Evolutionary conservation across 2,329 filamentous ascomycete species (phyloP).

Genomic region (Sclerotinia trifoliorum): DNA sequence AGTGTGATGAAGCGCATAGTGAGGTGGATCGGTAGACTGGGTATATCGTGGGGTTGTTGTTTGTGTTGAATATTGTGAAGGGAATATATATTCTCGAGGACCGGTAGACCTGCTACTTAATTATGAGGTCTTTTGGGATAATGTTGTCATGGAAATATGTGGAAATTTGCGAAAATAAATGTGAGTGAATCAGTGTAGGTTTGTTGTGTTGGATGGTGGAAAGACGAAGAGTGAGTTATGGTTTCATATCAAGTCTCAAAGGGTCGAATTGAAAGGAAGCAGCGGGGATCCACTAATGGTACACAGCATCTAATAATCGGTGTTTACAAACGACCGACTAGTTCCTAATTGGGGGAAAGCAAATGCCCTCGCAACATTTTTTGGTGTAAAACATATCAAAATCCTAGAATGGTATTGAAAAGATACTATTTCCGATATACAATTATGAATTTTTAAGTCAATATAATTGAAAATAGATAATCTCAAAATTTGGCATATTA

Average conservation of each 20-base stretch:
- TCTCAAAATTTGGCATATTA: no score
- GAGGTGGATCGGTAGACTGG: slow-evolving; percentile 10
- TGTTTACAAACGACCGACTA: no score
- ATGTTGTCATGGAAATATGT: neutral
- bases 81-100: neutral
- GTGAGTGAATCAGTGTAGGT: neutral
- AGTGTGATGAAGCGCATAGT: slow-evolving; percentile 34
- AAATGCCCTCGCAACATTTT: no score
- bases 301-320: slow-evolving; percentile 3
- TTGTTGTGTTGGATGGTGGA: slow-evolving; percentile 7
- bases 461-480: no score
- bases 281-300: neutral
- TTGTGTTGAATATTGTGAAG: neutral
- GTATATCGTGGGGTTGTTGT: slow-evolving; percentile 11
- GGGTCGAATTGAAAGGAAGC: slow-evolving; percentile 11
- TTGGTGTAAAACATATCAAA: no score
- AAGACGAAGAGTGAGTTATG: neutral
- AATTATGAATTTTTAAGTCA: no score
- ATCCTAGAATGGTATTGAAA: no score
- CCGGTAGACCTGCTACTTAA: slow-evolving; percentile 12
- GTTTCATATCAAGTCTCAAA: slow-evolving; percentile 13
- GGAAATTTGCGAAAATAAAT: neutral
- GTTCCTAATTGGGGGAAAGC: no score
- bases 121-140: neutral
- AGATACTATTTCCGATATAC: no score